A percentile compares a stretch with the other conserved stretches of the same genome.
phyloP scores from a whole-genome alignment of 2,329 filamentous ascomycete genomes.

The Colletotrichum eremochloae region DNA sequence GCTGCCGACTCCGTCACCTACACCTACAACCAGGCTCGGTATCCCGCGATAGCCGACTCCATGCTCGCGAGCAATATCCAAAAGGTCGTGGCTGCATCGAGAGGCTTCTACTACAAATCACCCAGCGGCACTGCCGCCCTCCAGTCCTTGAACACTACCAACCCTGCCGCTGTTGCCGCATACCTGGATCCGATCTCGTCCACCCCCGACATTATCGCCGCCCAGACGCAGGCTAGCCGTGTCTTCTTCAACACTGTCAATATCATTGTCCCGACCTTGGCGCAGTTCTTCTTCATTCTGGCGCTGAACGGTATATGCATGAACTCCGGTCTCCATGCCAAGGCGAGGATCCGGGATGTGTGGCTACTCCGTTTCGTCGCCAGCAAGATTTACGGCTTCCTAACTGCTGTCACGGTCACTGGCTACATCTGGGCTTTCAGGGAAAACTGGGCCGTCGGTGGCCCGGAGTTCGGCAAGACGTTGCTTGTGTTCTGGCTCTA shows the following conservation, averaged over 20 bases:
- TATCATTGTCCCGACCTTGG: slow-evolving; percentile 53
- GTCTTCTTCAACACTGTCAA: slow-evolving; percentile 56
- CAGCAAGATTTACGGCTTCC: slow-evolving; percentile 50
- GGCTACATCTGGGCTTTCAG: slow-evolving; percentile 61
- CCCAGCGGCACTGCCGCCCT: slow-evolving; percentile 42
- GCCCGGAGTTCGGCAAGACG: slow-evolving; percentile 45
- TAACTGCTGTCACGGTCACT: slow-evolving; percentile 54
- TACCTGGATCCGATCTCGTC: slow-evolving; percentile 53
- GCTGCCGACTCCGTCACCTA: slow-evolving; percentile 50
- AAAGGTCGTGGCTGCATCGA: slow-evolving; percentile 46
- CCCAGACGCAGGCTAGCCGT: slow-evolving; percentile 52
- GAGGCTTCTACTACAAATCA: slow-evolving; percentile 47
- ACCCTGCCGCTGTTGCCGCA: slow-evolving; percentile 46
- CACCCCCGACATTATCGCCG: slow-evolving; percentile 47
- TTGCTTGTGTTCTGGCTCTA: slow-evolving; percentile 55
- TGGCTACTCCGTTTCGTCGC: slow-evolving; percentile 47
- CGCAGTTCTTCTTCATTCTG: slow-evolving; percentile 49
- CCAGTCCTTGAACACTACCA: slow-evolving; percentile 43
- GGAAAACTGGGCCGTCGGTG: slow-evolving; percentile 56
- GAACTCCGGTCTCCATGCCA: slow-evolving; percentile 20
- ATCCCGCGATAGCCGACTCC: slow-evolving; percentile 49
- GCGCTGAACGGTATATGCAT: slow-evolving; percentile 34
- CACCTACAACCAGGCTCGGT: slow-evolving; percentile 54
- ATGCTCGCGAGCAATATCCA: slow-evolving; percentile 49
- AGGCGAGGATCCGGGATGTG: slow-evolving; percentile 45